Percentiles rank a stretch among this genome's conserved stretches.
Evolutionary conservation across 192 early-diverging fungal genomes (phyloP).

Genomic region (Obelidium mucronatum): DNA sequence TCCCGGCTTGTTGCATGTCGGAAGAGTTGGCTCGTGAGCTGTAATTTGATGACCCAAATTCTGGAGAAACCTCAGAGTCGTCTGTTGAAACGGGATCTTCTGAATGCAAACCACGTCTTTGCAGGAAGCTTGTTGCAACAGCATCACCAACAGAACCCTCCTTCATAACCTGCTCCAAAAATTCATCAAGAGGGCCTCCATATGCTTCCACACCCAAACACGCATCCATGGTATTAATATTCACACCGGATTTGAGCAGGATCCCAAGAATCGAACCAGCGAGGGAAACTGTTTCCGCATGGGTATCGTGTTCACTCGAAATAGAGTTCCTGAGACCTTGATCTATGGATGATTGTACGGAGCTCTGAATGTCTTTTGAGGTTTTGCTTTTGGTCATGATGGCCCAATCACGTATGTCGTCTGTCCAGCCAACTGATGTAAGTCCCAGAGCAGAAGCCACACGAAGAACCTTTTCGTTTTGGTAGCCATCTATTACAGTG

Average conservation of each 20-base stretch:
- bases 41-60: too few species aligned
- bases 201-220: neutral
- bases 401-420: neutral
- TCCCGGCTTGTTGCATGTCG: neutral
- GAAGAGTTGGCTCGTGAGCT: too few species aligned
- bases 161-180: too few species aligned
- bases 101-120: too few species aligned
- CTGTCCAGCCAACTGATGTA: neutral
- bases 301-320: neutral
- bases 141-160: too few species aligned
- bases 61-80: too few species aligned
- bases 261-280: neutral
- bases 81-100: too few species aligned
- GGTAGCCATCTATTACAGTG: neutral
- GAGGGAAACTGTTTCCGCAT: neutral
- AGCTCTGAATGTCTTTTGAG: neutral
- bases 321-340: neutral
- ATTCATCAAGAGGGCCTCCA: neutral
- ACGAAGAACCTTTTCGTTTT: neutral
- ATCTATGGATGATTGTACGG: neutral
- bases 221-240: neutral
- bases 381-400: neutral
- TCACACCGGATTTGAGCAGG: neutral
- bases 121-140: too few species aligned
- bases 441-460: neutral